Evolutionary conservation across 805 yeast species (phyloP), one percentile per base, ranked within the genome.

Genomic region (Hermanozyma aechmeae): DNA sequence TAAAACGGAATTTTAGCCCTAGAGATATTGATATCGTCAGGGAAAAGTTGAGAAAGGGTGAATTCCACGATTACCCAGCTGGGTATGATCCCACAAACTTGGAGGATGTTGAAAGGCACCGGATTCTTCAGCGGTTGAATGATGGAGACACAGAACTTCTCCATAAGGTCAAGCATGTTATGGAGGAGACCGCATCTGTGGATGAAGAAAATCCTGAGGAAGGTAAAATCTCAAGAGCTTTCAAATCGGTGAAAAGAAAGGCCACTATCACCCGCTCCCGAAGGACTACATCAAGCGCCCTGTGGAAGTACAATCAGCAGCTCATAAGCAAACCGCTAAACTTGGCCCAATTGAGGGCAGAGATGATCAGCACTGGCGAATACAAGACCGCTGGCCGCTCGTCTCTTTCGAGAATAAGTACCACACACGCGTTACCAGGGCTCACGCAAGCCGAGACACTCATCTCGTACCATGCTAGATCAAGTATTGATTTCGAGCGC

Each of bases 11-110:
- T 32, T 77, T 70, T 53, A 45, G 43, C 29, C 93, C 93, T 3
- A 48, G 56, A 22, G 92, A 81, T 45, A 65, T 76, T 26, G 93
- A 82, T 43, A 73, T 80, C 31, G 61, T 82, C 27, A 63, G 92
- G 31, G 92, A 80, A 42, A 53, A 68, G 36, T 73, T 68, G 35
- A 53, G 56, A 10, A 43, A 55, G 33, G 83, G 84, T 6, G 68
- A 58, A 30, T 79, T 61, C 44, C 61, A 58, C 27, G 56, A 48
- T 22, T 71, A 66, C 40, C 72, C 76, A 0, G 44, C 37, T 1
- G 71, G 67, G 13, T 71, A 63, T 41, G 78, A 71, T 41, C 78
- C 78, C 10, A 71, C 78, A 1, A 51, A 64, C 29, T 40, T 43
- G n/a, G 61, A 51, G 22, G 68, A 61, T 36, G 47, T 62, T 26